A percentile compares a stretch with the other conserved stretches of the same genome.
phyloP scores from a whole-genome alignment of 495 filamentous ascomycete genomes.

The Apiosordaria backusii region DNA sequence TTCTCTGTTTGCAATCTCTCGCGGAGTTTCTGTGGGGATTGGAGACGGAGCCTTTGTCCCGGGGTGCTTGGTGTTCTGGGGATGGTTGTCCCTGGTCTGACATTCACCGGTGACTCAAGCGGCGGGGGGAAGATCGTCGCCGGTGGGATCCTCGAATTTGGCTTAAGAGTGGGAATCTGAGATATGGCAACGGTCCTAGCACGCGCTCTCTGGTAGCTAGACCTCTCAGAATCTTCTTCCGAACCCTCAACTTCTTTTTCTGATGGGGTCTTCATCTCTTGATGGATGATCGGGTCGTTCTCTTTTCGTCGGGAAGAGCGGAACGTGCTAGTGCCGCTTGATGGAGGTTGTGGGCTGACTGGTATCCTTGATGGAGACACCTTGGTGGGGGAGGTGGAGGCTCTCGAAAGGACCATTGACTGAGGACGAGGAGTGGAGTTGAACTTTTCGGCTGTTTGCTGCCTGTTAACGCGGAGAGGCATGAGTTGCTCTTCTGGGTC shows the following conservation, averaged over 20 bases:
- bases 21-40: slow-evolving; percentile 88
- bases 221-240: slow-evolving; percentile 8
- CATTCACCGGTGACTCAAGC: slow-evolving; percentile 31
- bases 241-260: slow-evolving; percentile 14
- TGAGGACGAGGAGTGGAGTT: slow-evolving; percentile 40
- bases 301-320: slow-evolving; percentile 44
- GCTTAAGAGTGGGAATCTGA: slow-evolving; percentile 45
- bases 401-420: slow-evolving; percentile 13
- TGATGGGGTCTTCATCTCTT: background rate
- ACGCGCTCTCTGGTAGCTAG: slow-evolving; percentile 27
- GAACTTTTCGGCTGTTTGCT: slow-evolving; percentile 59
- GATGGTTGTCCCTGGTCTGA: slow-evolving; percentile 31
- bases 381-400: slow-evolving; percentile 32
- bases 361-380: slow-evolving; percentile 28
- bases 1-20: slow-evolving; percentile 83
- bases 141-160: slow-evolving; percentile 22
- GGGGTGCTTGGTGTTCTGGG: slow-evolving; percentile 9
- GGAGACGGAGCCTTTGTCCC: slow-evolving; percentile 71
- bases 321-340: slow-evolving; percentile 17
- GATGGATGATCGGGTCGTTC: slow-evolving; percentile 30
- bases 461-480: slow-evolving; percentile 49
- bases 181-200: slow-evolving; percentile 44
- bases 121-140: slow-evolving; percentile 13
- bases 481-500: slow-evolving; percentile 35
- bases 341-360: slow-evolving; percentile 35